Percentiles rank a stretch among this genome's conserved stretches.
phyloP scores from a whole-genome alignment of 2,329 filamentous ascomycete species.

The Calonectria multiphialidica region DNA sequence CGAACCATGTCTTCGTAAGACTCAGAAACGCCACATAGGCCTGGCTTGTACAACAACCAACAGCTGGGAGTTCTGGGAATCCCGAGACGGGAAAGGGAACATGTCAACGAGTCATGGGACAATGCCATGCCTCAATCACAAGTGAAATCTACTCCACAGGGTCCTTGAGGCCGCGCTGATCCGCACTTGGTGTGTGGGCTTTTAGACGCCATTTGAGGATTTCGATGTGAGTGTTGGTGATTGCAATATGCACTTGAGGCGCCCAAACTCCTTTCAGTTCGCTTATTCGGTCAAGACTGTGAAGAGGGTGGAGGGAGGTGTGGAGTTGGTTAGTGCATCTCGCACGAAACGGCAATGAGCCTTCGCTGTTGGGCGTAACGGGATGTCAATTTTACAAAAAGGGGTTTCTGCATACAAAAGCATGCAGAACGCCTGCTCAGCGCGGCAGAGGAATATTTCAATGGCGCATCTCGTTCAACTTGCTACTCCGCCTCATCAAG shows the following conservation, averaged over 20 bases:
- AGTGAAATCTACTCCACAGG: constrained; percentile 24
- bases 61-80: constrained; percentile 22
- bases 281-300: constrained; percentile 30
- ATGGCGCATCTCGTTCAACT: constrained; percentile 13
- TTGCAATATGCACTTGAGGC: constrained; percentile 32
- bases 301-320: constrained; percentile 11
- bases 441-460: constrained; percentile 5
- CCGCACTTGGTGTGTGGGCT: constrained; percentile 22
- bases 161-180: constrained; percentile 13
- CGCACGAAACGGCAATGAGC: constrained; percentile 17
- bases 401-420: not conserved
- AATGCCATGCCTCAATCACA: constrained; percentile 26
- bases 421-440: not conserved
- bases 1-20: constrained; percentile 15
- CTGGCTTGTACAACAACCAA: constrained; percentile 35
- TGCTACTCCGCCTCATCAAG: not conserved
- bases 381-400: constrained; percentile 13
- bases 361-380: constrained; percentile 14
- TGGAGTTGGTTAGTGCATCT: constrained; percentile 32
- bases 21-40: constrained; percentile 26
- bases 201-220: constrained; percentile 25
- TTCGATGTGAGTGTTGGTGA: constrained; percentile 38
- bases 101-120: constrained; percentile 32
- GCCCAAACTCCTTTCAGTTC: constrained; percentile 32
- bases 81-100: constrained; percentile 14